Percentiles rank a stretch among this genome's conserved stretches.
Evolutionary conservation across 345 rosid genomes (phyloP).

Genomic region (Nephelium lappaceum): DNA sequence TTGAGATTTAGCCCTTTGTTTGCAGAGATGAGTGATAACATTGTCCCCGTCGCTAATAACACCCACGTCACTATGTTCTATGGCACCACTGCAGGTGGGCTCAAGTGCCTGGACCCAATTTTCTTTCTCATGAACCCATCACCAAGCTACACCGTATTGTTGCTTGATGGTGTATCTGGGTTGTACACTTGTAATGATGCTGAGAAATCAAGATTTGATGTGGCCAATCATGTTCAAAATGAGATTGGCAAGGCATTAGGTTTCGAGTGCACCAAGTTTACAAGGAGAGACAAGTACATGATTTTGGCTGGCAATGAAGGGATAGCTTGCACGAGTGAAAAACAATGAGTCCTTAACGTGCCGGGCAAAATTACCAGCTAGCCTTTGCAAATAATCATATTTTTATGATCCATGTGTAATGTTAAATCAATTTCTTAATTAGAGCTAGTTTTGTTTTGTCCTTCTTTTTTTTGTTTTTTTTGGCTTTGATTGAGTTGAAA

Average conservation of each 20-base stretch:
- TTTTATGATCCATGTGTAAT: neutral
- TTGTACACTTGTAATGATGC: conserved; percentile 20
- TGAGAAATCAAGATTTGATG: conserved; percentile 46
- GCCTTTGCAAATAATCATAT: neutral
- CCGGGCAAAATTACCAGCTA: neutral
- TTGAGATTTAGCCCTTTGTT: conserved; percentile 80
- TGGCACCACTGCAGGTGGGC: conserved; percentile 77
- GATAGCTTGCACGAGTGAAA: conserved; percentile 16
- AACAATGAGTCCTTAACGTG: neutral
- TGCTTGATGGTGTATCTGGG: conserved; percentile 50
- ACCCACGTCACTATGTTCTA: conserved; percentile 53
- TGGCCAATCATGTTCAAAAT: conserved; percentile 65
- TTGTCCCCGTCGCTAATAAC: conserved; percentile 68
- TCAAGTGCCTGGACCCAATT: conserved; percentile 70
- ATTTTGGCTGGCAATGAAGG: conserved; percentile 85
- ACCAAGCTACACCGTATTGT: conserved; percentile 42
- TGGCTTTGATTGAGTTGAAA: neutral
- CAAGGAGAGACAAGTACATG: conserved; percentile 74
- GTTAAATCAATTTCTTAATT: too few relatives aligned
- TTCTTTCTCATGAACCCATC: conserved; percentile 70
- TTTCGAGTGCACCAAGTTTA: conserved; percentile 65
- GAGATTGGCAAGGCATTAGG: conserved; percentile 58
- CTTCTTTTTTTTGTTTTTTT: neutral
- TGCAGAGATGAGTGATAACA: conserved; percentile 54
- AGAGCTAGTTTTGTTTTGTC: neutral